These are phyloP conservation scores for Acorus gramineus DNA, from an alignment of 106 monocot genomes.

Conservation along the genomic window DNA sequence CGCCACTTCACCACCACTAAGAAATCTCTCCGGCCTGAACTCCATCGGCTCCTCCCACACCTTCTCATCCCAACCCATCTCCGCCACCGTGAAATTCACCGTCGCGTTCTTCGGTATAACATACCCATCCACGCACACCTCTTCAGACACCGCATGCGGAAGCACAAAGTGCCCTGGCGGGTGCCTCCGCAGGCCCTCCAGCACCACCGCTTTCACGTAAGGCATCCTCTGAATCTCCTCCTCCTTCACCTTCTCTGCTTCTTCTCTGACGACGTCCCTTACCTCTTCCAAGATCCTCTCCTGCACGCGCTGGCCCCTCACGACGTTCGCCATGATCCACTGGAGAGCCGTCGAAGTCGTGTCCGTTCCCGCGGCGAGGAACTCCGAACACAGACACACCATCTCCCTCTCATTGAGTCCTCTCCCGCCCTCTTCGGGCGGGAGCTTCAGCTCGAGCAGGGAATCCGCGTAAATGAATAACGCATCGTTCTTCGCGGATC, in stretches of 20 bases:
- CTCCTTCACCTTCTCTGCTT: not conserved
- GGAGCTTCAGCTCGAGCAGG: slow-evolving; percentile 7
- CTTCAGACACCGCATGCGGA: slow-evolving; percentile 3
- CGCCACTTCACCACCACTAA: not conserved
- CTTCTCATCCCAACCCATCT: slow-evolving; percentile 4
- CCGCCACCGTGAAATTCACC: slow-evolving; percentile 6
- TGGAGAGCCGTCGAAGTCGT: slow-evolving; percentile 15
- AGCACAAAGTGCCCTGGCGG: slow-evolving; percentile 9
- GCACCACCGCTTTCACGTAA: slow-evolving; percentile 10
- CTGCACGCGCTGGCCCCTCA: slow-evolving; percentile 10
- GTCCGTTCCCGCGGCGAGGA: slow-evolving; percentile 14
- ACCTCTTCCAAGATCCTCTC: slow-evolving; percentile 4
- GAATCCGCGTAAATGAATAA: slow-evolving; percentile 12
- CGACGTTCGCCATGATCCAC: slow-evolving; percentile 22
- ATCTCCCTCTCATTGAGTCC: slow-evolving; percentile 15
- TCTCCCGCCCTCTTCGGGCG: slow-evolving; percentile 4
- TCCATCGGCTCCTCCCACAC: slow-evolving; percentile 8
- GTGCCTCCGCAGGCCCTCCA: slow-evolving; percentile 11
- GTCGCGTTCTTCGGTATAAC: slow-evolving; percentile 8
- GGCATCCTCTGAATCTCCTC: slow-evolving; percentile 16
- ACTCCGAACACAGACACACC: slow-evolving; percentile 11
- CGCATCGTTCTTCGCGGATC: not conserved
- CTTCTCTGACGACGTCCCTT: no score
- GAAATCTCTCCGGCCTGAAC: slow-evolving; percentile 18
- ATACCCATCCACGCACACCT: slow-evolving; percentile 1